Conservation (phyloP, 2,329 filamentous ascomycete species). For the Phaeosphaeria sp. region DNA sequence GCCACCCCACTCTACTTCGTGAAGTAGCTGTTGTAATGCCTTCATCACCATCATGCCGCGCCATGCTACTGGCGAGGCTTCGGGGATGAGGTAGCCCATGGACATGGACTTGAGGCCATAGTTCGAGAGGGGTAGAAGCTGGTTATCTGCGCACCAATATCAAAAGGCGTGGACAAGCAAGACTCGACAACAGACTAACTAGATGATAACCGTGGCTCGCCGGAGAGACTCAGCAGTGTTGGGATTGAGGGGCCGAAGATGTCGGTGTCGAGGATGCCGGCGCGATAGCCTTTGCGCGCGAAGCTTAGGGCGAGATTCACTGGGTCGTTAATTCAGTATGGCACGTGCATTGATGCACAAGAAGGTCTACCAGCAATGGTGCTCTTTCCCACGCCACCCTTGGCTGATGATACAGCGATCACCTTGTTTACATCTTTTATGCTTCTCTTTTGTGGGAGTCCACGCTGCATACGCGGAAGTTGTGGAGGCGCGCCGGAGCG, state of each 20-base stretch:
- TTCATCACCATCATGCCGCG: conserved; percentile 98
- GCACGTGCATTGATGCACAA: neutral
- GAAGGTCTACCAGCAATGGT: conserved; percentile 75
- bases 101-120: conserved; percentile 99
- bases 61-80: conserved; percentile 88
- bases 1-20: conserved; percentile 92
- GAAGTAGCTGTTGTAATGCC: conserved; percentile 90
- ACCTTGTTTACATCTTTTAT: conserved; percentile 88
- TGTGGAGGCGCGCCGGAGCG: conserved; percentile 70
- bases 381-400: conserved; percentile 97
- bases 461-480: conserved; percentile 78
- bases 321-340: conserved; percentile 27
- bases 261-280: conserved; percentile 92
- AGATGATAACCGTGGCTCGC: conserved; percentile 76
- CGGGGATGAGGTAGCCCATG: conserved; percentile 89
- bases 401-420: conserved; percentile 96
- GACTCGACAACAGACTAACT: conserved; percentile 58
- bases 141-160: conserved; percentile 64
- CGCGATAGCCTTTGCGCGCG: conserved; percentile 78
- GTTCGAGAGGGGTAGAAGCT: conserved; percentile 85
- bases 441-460: conserved; percentile 78
- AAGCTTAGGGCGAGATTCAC: conserved; percentile 86
- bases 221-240: conserved; percentile 81
- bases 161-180: neutral
- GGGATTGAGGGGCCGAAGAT: conserved; percentile 97